A percentile compares a stretch with the other conserved stretches of the same genome.
Evolutionary conservation across 805 yeast species (phyloP).

Genomic region (Brettanomyces bruxellensis): DNA sequence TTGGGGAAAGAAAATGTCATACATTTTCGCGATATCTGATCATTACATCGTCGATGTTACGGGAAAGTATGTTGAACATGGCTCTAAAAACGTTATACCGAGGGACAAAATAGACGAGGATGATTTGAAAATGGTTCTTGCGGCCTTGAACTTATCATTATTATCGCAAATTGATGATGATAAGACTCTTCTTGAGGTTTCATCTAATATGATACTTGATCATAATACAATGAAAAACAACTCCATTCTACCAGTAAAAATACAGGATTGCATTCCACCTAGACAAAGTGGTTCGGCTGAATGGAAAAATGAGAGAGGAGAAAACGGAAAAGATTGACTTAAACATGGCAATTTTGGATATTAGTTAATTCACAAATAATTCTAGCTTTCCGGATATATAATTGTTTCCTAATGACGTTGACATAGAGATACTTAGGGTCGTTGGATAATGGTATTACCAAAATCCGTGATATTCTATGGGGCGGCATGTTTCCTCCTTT

Average conservation of each 20-base stretch:
- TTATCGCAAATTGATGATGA: constrained; percentile 21
- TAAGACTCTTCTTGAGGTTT: constrained; percentile 28
- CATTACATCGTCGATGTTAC: constrained; percentile 65
- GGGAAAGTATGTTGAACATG: constrained; percentile 44
- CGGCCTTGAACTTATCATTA: constrained; percentile 27
- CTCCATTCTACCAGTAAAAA: constrained; percentile 2
- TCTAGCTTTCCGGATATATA: neutral
- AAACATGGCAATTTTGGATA: neutral
- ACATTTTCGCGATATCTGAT: constrained; percentile 60
- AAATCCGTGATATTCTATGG: too few relatives aligned
- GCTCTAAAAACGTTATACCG: constrained; percentile 32
- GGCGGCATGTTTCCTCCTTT: too few relatives aligned
- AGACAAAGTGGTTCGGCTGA: constrained; percentile 68
- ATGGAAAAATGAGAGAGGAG: constrained; percentile 80
- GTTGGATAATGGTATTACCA: too few relatives aligned
- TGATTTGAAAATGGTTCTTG: constrained; percentile 28
- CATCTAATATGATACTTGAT: constrained; percentile 29
- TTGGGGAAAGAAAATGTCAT: constrained; percentile 94
- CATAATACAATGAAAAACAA: neutral
- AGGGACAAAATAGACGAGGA: constrained; percentile 36
- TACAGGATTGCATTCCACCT: constrained; percentile 27
- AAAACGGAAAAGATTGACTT: constrained; percentile 38
- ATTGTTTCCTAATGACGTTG: too few relatives aligned
- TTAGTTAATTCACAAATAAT: neutral
- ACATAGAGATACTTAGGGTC: too few relatives aligned